Percentiles rank a stretch among this genome's conserved stretches.
Conservation (phyloP, 306 rosid species). For the Quercus suber region DNA sequence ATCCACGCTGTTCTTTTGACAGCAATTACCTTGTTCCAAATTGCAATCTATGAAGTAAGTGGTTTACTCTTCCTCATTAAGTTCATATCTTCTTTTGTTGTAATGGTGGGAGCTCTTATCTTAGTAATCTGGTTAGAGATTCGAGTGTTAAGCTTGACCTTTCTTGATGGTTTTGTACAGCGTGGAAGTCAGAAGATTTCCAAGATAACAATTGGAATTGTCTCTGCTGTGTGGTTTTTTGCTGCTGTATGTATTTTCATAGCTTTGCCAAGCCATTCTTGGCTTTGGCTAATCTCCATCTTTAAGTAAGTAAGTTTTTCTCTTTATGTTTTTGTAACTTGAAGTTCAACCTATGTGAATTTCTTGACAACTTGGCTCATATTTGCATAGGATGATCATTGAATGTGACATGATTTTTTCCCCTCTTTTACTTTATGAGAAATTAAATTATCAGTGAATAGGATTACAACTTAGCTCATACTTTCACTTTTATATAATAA, state of each 20-base stretch:
- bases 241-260: constrained; percentile 76
- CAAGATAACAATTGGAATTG: constrained; percentile 45
- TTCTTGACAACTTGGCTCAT: not conserved
- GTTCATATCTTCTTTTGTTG: not conserved
- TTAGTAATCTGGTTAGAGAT: constrained; percentile 1
- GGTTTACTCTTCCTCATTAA: not conserved
- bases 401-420: not conserved
- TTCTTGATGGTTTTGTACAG: constrained; percentile 33
- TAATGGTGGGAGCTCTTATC: not conserved
- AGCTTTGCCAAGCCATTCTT: constrained; percentile 64
- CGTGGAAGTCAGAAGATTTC: constrained; percentile 82
- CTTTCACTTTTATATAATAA: not conserved
- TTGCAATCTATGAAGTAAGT: constrained; percentile 72
- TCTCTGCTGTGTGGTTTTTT: constrained; percentile 54
- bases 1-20: constrained; percentile 79
- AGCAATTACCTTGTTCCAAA: constrained; percentile 63
- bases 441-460: no score
- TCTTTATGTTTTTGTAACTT: constrained; percentile 5
- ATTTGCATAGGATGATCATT: not conserved
- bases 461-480: no score
- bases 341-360: not conserved
- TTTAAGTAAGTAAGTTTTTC: constrained; percentile 52
- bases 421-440: not conserved
- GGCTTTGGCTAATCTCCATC: constrained; percentile 86
- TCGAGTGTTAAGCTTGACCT: not conserved